phyloP scores from a whole-genome alignment of 768 basidiomycete species.

The Tylopilus felleus region DNA sequence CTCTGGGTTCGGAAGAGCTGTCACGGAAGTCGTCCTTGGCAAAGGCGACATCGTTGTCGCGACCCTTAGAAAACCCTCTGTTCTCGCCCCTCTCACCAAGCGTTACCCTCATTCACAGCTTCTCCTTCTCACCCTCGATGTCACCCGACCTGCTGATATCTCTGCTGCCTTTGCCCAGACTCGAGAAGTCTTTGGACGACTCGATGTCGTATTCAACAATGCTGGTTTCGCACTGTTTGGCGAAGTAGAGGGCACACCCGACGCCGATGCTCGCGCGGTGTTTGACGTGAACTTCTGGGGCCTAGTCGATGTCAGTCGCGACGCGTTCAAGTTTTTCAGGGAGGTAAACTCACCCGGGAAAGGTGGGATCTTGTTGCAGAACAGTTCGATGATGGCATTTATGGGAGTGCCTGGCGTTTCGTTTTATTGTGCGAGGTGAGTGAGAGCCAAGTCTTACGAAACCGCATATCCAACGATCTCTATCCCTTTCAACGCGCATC shows the following conservation, averaged over 20 bases:
- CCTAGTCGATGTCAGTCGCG: constrained; percentile 16
- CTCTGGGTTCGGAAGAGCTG: constrained; percentile 36
- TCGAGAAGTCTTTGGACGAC: constrained; percentile 33
- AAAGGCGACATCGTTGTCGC: constrained; percentile 40
- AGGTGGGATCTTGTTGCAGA: constrained; percentile 15
- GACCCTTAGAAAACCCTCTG: constrained; percentile 38
- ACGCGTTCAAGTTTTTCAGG: constrained; percentile 31
- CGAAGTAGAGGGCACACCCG: constrained; percentile 35
- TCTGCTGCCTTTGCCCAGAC: constrained; percentile 32
- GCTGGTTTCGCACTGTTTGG: constrained; percentile 30
- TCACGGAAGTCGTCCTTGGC: constrained; percentile 30
- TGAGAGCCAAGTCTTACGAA: no score
- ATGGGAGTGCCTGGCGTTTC: constrained; percentile 2
- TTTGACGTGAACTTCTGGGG: constrained; percentile 34
- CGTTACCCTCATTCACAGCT: constrained; percentile 30
- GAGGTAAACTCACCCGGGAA: constrained; percentile 27
- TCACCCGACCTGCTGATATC: constrained; percentile 32
- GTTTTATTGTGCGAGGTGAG: constrained; percentile 14
- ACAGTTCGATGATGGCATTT: constrained; percentile 8
- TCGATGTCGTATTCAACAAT: constrained; percentile 47
- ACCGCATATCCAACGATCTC: not conserved
- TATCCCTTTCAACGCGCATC: no score
- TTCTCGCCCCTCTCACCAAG: constrained; percentile 22
- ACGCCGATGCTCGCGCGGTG: constrained; percentile 27
- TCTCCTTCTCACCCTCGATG: constrained; percentile 38